These are phyloP conservation scores for Coelastrella sp. DNA, from an alignment of 139 green algal genomes.

Conservation along the genomic window DNA sequence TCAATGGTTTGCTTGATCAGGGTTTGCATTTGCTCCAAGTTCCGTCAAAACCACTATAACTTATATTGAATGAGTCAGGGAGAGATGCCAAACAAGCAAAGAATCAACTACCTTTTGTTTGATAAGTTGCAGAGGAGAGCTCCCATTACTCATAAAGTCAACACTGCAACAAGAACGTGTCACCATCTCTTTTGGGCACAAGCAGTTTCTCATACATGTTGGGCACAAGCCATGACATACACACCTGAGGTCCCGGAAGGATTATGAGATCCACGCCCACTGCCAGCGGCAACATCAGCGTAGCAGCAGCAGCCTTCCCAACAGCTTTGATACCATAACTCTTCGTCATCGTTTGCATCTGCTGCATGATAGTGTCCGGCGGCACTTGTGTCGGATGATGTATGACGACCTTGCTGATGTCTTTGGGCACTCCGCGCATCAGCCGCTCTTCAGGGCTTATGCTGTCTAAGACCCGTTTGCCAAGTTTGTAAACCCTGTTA, in stretches of 20 bases:
- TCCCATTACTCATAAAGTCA: no score
- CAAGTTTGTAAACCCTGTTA: slow-evolving; percentile 36
- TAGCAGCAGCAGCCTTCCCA: slow-evolving; percentile 40
- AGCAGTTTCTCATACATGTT: not conserved
- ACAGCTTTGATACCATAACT: slow-evolving; percentile 46
- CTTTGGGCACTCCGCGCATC: slow-evolving; percentile 45
- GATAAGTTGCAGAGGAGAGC: no score
- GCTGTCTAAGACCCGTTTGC: slow-evolving; percentile 48
- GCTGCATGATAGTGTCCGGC: slow-evolving; percentile 15
- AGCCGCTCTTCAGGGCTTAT: slow-evolving; percentile 46
- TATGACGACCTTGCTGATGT: slow-evolving; percentile 48
- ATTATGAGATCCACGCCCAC: slow-evolving; percentile 51
- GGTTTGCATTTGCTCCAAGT: no score
- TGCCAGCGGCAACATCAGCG: slow-evolving; percentile 50
- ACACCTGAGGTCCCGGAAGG: slow-evolving; percentile 43
- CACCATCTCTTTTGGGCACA: not conserved
- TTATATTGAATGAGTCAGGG: no score
- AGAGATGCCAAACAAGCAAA: no score
- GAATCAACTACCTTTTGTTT: no score
- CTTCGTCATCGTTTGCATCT: slow-evolving; percentile 50
- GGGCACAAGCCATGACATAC: no score
- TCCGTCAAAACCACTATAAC: no score
- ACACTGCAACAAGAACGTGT: no score
- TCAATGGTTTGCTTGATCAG: no score
- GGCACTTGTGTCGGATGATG: slow-evolving; percentile 38